phyloP scores from a whole-genome alignment of 2,329 filamentous ascomycete genomes.

The Sarocladium kiliense region DNA sequence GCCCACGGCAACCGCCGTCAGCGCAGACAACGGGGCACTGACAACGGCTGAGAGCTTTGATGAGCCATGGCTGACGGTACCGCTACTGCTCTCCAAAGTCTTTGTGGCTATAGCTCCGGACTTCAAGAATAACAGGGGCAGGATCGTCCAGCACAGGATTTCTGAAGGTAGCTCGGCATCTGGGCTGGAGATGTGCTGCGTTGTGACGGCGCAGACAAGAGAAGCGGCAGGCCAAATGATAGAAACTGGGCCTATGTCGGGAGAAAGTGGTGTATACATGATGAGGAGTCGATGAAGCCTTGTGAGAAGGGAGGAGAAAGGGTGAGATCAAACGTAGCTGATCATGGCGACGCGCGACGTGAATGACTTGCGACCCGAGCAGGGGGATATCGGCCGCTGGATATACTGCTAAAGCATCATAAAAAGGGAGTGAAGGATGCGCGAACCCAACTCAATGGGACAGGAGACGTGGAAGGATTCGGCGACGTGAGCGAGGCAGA shows the following conservation, averaged over 20 bases:
- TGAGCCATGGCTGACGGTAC: too few relatives aligned
- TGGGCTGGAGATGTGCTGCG: constrained; percentile 14
- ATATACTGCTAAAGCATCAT: too few relatives aligned
- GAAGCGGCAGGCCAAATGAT: constrained; percentile 14
- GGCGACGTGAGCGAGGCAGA: too few relatives aligned
- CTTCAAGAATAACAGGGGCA: constrained; percentile 20
- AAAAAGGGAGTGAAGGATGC: too few relatives aligned
- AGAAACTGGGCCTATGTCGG: background rate
- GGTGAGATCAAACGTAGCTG: background rate
- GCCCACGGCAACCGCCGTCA: constrained; percentile 5
- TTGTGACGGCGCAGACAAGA: constrained; percentile 19
- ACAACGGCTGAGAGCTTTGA: background rate
- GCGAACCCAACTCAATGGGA: too few relatives aligned
- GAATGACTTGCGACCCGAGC: background rate
- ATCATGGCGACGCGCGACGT: background rate
- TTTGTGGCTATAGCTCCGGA: background rate
- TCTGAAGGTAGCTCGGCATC: constrained; percentile 27
- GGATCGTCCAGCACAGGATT: constrained; percentile 23
- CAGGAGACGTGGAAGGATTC: too few relatives aligned
- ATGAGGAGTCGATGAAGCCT: background rate
- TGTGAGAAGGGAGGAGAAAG: background rate
- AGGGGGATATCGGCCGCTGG: background rate
- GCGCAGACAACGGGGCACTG: background rate
- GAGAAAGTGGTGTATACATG: background rate
- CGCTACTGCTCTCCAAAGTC: background rate